Evolutionary conservation across 2,329 filamentous ascomycete species (phyloP).

Genomic region (Helotiales sp.): DNA sequence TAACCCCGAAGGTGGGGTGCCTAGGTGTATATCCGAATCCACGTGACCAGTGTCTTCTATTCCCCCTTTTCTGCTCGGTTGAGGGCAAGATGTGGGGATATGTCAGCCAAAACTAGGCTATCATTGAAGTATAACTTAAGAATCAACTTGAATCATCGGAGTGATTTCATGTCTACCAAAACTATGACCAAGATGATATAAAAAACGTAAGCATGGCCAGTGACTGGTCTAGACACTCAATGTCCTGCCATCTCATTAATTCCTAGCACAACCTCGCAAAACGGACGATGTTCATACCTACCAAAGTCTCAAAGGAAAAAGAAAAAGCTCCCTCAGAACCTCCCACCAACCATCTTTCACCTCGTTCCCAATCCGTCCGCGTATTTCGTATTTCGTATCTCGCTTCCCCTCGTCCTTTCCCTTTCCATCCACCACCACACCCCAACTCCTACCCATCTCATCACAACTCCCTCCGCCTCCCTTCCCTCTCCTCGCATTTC

Average conservation of each 20-base stretch:
- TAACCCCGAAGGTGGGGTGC: background rate
- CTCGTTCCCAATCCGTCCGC: background rate
- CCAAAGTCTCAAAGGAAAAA: background rate
- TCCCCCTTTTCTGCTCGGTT: background rate
- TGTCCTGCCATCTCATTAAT: too few relatives aligned
- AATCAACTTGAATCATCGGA: too few relatives aligned
- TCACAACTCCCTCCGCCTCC: background rate
- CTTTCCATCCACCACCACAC: background rate
- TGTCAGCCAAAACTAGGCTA: too few relatives aligned
- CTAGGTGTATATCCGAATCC: background rate
- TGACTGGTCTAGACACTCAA: too few relatives aligned
- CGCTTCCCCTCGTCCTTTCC: background rate
- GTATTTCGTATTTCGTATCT: background rate
- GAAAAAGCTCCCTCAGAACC: background rate
- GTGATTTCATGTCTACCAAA: too few relatives aligned
- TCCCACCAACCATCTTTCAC: background rate
- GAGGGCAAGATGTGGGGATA: too few relatives aligned
- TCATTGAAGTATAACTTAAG: background rate
- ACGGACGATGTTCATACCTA: background rate
- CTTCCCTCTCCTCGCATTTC: background rate
- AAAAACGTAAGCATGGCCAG: too few relatives aligned
- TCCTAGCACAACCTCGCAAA: background rate
- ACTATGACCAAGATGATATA: too few relatives aligned
- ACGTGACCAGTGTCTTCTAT: background rate
- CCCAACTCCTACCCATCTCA: background rate